Evolutionary conservation across 805 yeast species (phyloP), one percentile per base, ranked within the genome.

Genomic region (Sugiyamaella americana): DNA sequence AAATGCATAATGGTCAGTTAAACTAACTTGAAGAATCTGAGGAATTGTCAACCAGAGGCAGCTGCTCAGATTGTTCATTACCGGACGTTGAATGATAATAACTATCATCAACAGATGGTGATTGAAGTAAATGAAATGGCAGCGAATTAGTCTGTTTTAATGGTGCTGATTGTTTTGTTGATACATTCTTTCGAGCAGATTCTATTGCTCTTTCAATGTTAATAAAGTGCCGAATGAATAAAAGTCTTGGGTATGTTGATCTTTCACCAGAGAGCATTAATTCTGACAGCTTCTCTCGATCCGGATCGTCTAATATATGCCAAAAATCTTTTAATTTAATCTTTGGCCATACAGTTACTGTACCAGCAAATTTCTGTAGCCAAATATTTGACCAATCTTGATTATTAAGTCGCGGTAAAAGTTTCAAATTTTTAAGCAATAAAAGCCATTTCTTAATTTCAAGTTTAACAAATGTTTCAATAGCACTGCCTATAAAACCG

Each of bases 331-430:
- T 61, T 10, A 82, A 60, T 30, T 67, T 67, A 51, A 80, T 75
- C 53, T 80, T 74, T 2, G 93, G 93, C 80, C 87, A 84, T 18
- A 84, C 70, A 0, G 93, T 85, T 8, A 84, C 79, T 0, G 85
- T 73, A 1, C 94, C 94, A 40, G 81, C 76, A 58, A 85, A 84
- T 49, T 74, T 68, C 65, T 84, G 94, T 23, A 85, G 65, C 74
- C 85, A 84, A 16, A 84, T 73, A 57, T 76, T 79, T 53, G 86
- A 81, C 91, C 91, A 85, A 63, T 84, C 93, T 61, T 80, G 87
- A 55, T 82, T 82, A 68, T 80, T 63, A 37, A 83, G 61, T 50
- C 75, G 75, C 2, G 94, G 94, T 40, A 83, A 67, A 20, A 84
- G 66, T 50, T 84, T 87, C 43, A 84, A 69, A 13, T 77, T 73